phyloP scores from a whole-genome alignment of 805 yeast genomes.

The Suhomyces sp. region DNA sequence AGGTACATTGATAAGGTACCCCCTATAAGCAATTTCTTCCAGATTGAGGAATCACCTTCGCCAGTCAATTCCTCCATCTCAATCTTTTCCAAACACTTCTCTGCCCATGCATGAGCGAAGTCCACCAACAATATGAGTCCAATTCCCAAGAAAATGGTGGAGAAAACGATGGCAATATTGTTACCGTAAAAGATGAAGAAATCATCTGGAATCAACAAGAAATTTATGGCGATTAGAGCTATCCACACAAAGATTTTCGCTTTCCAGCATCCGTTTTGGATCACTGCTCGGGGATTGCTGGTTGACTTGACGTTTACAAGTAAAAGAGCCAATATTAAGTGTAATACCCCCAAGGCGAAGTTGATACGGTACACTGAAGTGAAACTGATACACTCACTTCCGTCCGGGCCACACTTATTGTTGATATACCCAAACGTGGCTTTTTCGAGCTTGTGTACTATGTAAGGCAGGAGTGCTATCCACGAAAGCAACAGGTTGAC shows the following conservation, averaged over 20 bases:
- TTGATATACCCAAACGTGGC: slow-evolving; percentile 69
- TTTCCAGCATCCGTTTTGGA: slow-evolving; percentile 94
- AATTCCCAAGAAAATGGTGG: slow-evolving; percentile 81
- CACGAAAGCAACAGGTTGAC: slow-evolving; percentile 84
- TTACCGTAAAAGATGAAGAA: slow-evolving; percentile 92
- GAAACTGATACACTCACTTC: slow-evolving; percentile 81
- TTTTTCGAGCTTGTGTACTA: slow-evolving; percentile 68
- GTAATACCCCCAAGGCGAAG: slow-evolving; percentile 81
- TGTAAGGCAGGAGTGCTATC: slow-evolving; percentile 85
- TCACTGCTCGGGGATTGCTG: slow-evolving; percentile 68
- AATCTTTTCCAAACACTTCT: slow-evolving; percentile 85
- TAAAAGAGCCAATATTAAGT: slow-evolving; percentile 64
- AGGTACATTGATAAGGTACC: slow-evolving; percentile 87
- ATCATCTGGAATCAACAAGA: slow-evolving; percentile 73
- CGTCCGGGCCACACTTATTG: slow-evolving; percentile 66
- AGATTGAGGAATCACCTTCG: slow-evolving; percentile 55
- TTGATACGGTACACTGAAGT: slow-evolving; percentile 92
- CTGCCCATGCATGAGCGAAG: slow-evolving; percentile 99
- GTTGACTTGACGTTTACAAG: slow-evolving; percentile 77
- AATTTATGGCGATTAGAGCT: slow-evolving; percentile 57
- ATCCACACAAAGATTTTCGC: slow-evolving; percentile 65
- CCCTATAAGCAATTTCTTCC: slow-evolving; percentile 80
- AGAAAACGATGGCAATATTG: slow-evolving; percentile 78
- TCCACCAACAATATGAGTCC: slow-evolving; percentile 90
- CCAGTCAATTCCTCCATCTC: slow-evolving; percentile 68